Conservation (phyloP, 2,329 filamentous ascomycete species). For the Dactylellina parvicollis region DNA sequence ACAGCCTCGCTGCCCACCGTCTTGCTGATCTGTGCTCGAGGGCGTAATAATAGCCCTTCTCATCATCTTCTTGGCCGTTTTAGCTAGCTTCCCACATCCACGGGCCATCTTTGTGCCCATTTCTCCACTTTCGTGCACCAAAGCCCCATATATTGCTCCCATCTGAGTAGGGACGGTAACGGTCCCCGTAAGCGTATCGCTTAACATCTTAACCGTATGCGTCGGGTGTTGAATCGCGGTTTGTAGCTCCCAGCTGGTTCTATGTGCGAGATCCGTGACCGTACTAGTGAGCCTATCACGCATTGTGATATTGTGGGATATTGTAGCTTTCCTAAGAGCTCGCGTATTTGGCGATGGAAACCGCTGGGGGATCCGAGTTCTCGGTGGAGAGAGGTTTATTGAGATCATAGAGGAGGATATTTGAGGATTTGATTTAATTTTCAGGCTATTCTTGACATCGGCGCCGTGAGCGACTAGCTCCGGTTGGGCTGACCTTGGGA, state of each 20-base stretch:
- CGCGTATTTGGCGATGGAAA: not conserved
- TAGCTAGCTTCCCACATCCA: conserved; percentile 1
- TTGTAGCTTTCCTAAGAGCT: not conserved
- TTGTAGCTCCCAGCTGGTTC: conserved; percentile 28
- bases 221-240: conserved; percentile 21
- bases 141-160: not conserved
- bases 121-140: not conserved
- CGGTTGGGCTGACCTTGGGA: too few species aligned
- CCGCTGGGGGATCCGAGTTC: not conserved
- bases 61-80: conserved; percentile 3
- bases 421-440: not conserved
- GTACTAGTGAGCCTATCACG: conserved; percentile 16
- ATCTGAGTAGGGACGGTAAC: not conserved
- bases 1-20: not conserved
- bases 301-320: conserved; percentile 18
- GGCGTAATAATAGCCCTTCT: conserved; percentile 12
- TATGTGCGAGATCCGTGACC: conserved; percentile 24
- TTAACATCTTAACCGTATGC: conserved; percentile 9
- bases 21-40: conserved; percentile 2
- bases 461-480: too few species aligned
- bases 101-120: not conserved
- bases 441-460: too few species aligned
- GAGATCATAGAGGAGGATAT: conserved; percentile 13
- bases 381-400: conserved; percentile 22
- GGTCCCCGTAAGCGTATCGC: not conserved